Evolutionary conservation across 2,329 filamentous ascomycete species (phyloP), one percentile per base, ranked within the genome.

Genomic region (Pseudogymnoascus sp.): DNA sequence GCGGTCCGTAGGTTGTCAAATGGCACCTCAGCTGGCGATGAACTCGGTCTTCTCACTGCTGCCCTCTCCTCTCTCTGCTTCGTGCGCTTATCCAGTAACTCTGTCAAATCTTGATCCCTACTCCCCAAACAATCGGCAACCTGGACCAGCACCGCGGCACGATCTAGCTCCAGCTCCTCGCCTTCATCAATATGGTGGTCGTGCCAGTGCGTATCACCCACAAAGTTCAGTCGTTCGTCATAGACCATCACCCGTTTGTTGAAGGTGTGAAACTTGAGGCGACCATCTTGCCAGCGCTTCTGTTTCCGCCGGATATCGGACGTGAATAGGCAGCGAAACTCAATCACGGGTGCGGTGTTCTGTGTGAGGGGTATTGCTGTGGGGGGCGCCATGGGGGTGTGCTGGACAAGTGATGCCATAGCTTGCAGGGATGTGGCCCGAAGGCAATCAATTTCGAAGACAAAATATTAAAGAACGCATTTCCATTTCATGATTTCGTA

Each of bases 221-320:
- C 82, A 67, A 88, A 91, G 72, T 92, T 91, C 0, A 89, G 85
- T 2, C 84, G 79, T 55, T 90, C 86, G 73, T 96, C 92, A 69
- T 94, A 93, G 5, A 95, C 90, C 90, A 97, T 95, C 64, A 94
- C 79, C 4, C 91, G 86, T 71, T 87, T 90, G 77, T 97, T 97
- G 82, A 96, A 96, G 0, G 89, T 88, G 72, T 97, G 92, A 67
- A 88, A 96, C 66, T 88, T 89, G 65, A 97, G 83, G 60, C 86
- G 86, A 36, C 93, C 92, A 86, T 97, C 92, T 70, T 96, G 91
- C 92, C 92, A 97, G 64, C 90, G 82, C 73, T 97, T 97, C 68
- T 91, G 87, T 76, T 97, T 97, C 62, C 90, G 86, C 60, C 86
- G 85, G 42, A 96, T 74, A 72, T 97, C 92, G 72, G 90, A 85